phyloP scores from a whole-genome alignment of 108 stramenopile species.

The Fragilaria radians region DNA sequence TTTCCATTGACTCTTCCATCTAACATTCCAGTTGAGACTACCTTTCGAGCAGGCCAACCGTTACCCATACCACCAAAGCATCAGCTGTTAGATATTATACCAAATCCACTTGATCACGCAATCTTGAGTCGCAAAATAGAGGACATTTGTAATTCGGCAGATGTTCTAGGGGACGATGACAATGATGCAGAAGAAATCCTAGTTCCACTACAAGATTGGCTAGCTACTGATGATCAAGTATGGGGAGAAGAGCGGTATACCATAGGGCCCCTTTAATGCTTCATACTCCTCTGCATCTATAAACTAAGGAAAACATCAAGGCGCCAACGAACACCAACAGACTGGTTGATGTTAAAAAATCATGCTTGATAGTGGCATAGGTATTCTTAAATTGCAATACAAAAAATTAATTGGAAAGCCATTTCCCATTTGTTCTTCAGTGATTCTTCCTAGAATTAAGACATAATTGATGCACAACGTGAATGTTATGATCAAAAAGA shows the following conservation, averaged over 20 bases:
- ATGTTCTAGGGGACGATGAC: conserved; percentile 64
- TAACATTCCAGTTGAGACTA: conserved; percentile 21
- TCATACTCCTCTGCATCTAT: neutral
- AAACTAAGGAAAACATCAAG: too few species aligned
- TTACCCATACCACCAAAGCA: conserved; percentile 24
- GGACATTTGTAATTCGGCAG: conserved; percentile 44
- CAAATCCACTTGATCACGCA: conserved; percentile 45
- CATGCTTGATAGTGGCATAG: too few species aligned
- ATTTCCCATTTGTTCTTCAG: too few species aligned
- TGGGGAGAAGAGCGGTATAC: conserved; percentile 65
- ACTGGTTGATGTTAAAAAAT: too few species aligned
- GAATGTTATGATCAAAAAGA: too few species aligned
- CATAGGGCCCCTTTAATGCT: conserved; percentile 50
- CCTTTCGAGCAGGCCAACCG: conserved; percentile 45
- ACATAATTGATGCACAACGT: too few species aligned
- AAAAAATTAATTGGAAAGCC: too few species aligned
- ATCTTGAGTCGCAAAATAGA: conserved; percentile 51
- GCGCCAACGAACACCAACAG: too few species aligned
- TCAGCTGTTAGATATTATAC: conserved; percentile 56
- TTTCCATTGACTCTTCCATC: conserved; percentile 39
- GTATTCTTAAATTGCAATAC: too few species aligned
- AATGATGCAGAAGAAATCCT: conserved; percentile 52
- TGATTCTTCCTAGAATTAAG: too few species aligned
- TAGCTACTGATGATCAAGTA: conserved; percentile 66
- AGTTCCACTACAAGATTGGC: conserved; percentile 65